phyloP scores from a whole-genome alignment of 495 filamentous ascomycete genomes.

The Thozetella sp. region DNA sequence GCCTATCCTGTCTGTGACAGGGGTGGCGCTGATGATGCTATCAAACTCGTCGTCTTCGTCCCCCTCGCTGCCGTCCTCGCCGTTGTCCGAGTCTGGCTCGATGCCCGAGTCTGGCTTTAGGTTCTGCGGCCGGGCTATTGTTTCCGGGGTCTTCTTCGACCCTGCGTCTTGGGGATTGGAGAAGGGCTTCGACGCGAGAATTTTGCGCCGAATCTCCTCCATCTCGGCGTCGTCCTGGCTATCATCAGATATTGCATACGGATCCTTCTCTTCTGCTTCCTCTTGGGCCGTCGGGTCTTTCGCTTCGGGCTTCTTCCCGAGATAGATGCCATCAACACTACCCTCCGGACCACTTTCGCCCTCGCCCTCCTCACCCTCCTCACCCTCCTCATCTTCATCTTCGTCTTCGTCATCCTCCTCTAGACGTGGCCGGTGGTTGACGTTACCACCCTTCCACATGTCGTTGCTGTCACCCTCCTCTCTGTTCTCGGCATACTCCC shows the following conservation, averaged over 20 bases:
- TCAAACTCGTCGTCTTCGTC: constrained; percentile 63
- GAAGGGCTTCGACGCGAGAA: constrained; percentile 86
- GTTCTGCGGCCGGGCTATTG: constrained; percentile 54
- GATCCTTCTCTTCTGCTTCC: constrained; percentile 53
- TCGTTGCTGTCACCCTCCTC: constrained; percentile 65
- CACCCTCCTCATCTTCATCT: constrained; percentile 38
- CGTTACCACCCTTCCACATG: constrained; percentile 84
- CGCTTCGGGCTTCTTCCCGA: constrained; percentile 52
- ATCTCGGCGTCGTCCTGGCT: constrained; percentile 87
- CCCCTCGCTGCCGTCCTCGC: constrained; percentile 56
- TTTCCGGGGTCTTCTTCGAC: constrained; percentile 57
- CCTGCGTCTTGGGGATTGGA: constrained; percentile 58
- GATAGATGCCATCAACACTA: constrained; percentile 54
- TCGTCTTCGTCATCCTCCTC: constrained; percentile 57
- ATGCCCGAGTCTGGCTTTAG: constrained; percentile 67
- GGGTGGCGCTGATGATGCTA: constrained; percentile 87
- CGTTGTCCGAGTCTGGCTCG: constrained; percentile 73
- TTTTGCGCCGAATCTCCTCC: constrained; percentile 83
- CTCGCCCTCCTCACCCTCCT: constrained; percentile 34
- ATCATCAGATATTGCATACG: constrained; percentile 73
- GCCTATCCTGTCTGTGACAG: constrained; percentile 80
- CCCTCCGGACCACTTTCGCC: constrained; percentile 24
- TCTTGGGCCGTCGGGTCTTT: constrained; percentile 20
- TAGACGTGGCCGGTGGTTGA: constrained; percentile 62
- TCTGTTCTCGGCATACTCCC: constrained; percentile 82